Conservation (phyloP, 345 rosid genomes). For the Aquilaria yunnanensis region DNA sequence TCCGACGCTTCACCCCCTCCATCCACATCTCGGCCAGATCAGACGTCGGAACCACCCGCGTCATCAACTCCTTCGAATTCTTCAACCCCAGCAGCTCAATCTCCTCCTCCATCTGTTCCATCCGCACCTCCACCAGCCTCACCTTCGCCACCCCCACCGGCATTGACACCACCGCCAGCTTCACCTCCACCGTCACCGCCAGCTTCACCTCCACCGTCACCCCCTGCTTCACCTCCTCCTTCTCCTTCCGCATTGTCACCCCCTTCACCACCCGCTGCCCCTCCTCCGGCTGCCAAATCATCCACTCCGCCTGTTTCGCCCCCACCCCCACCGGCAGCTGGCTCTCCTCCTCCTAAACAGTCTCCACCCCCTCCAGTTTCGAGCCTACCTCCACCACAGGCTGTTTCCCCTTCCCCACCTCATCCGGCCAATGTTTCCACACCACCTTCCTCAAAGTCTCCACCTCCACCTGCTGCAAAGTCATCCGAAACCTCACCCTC, state of each 20-base stretch:
- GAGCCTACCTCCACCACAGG: conserved; percentile 51
- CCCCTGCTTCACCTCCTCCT: conserved; percentile 19
- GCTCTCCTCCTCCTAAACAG: conserved; percentile 43
- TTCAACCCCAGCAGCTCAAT: conserved; percentile 28
- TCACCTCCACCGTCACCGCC: conserved; percentile 30
- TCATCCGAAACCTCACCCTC: conserved; percentile 31
- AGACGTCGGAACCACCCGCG: conserved; percentile 29
- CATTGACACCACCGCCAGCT: conserved; percentile 28
- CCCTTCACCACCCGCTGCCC: conserved; percentile 21
- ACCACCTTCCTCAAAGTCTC: conserved; percentile 33
- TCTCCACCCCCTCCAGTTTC: conserved; percentile 39
- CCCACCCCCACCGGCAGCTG: conserved; percentile 39
- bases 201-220: conserved; percentile 36
- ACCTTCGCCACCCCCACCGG: conserved; percentile 8
- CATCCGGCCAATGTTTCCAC: conserved; percentile 36
- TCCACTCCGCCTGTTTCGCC: conserved; percentile 35
- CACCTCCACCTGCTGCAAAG: conserved; percentile 31
- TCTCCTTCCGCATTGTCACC: conserved; percentile 23
- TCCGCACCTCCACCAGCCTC: conserved; percentile 28
- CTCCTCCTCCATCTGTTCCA: conserved; percentile 44
- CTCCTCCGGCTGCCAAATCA: conserved; percentile 22
- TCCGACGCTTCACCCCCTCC: conserved; percentile 41
- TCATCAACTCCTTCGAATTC: conserved; percentile 29
- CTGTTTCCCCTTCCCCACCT: conserved; percentile 38
- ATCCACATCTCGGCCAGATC: conserved; percentile 27